Base-by-base conservation (phyloP, 768 basidiomycete genomes). In the Tylopilus rubrobrunneus region DNA sequence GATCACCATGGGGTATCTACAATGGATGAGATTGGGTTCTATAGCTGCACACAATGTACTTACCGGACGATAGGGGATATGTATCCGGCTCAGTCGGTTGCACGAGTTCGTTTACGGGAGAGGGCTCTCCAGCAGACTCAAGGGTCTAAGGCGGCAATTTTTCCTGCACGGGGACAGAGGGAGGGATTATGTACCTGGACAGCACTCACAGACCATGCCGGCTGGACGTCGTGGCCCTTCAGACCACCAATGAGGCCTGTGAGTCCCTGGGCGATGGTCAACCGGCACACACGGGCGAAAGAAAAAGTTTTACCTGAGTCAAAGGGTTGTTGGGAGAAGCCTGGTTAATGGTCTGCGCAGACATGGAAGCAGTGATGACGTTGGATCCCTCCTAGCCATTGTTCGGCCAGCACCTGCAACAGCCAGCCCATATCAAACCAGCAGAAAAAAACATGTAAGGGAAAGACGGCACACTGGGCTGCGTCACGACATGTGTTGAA, bases 311-410 rank as follows among this genome's bases (percentile, higher is more conserved):
- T 0, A 77, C 83, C 69, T 84, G 84, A 11, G 76, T 78, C 43
- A 84, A 66, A 4, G 83, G 71, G 57, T 73, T 62, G 61, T 78
- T 79, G 29, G 66, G 62, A 1, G 58, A 67, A 3, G 71, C 58
- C 58, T 79, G 76, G 56, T 86, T 85, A 65, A 84, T 82, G 56
- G 86, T 85, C 51, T 79, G 78, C 1, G 83, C 84, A 56, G 80
- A 81, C 83, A 86, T 87, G 5, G 82, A 84, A 1, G 81, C 78
- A 0, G 78, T 84, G 53, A 86, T 78, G 37, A 86, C 81, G 54
- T 86, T 86, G 0, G 84, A 83, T 0, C 80, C 79, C 34, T 68
- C 62, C 7, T 60, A 48, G 1, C 62, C 52, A 2, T 52, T 42
- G 0, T 74, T 68, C 0, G 62, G 66, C 80, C 82, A 83, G 1